A percentile compares a stretch with the other conserved stretches of the same genome.
phyloP scores from a whole-genome alignment of 176 grass and related monocot genomes.

The Saccharum officinarum region DNA sequence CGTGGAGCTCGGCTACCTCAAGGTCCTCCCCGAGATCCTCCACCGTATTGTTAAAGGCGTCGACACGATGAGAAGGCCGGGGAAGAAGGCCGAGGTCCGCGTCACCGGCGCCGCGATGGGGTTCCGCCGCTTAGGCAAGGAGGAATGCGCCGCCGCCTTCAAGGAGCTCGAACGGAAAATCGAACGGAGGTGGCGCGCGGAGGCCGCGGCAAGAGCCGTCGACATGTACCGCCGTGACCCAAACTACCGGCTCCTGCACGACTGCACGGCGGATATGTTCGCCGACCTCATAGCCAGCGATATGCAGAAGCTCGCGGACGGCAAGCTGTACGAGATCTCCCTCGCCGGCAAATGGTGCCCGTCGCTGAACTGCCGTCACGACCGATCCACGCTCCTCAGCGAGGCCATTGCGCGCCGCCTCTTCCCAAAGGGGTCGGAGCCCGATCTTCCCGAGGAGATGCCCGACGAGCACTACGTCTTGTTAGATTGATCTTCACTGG shows the following conservation, averaged over 20 bases:
- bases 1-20: slow-evolving; percentile 64
- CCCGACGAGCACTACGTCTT: slow-evolving; percentile 50
- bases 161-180: slow-evolving; percentile 30
- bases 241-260: slow-evolving; percentile 59
- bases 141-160: slow-evolving; percentile 38
- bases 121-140: background rate
- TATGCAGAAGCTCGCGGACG: slow-evolving; percentile 41
- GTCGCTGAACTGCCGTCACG: slow-evolving; percentile 52
- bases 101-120: background rate
- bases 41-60: slow-evolving; percentile 53
- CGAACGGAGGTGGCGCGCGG: slow-evolving; percentile 23
- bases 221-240: slow-evolving; percentile 40
- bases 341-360: slow-evolving; percentile 67
- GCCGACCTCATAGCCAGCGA: slow-evolving; percentile 53
- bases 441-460: slow-evolving; percentile 35
- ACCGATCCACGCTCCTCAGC: slow-evolving; percentile 61
- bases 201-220: slow-evolving; percentile 39
- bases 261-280: slow-evolving; percentile 54
- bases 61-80: slow-evolving; percentile 8
- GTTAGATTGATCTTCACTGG: too few species aligned
- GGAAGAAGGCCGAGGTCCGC: slow-evolving; percentile 27
- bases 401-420: slow-evolving; percentile 63
- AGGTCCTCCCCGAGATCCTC: slow-evolving; percentile 74
- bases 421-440: slow-evolving; percentile 53
- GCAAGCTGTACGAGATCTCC: slow-evolving; percentile 44